These are phyloP conservation scores for Microdochium nivale DNA, from an alignment of 2,329 filamentous ascomycete genomes.

Conservation along the genomic window DNA sequence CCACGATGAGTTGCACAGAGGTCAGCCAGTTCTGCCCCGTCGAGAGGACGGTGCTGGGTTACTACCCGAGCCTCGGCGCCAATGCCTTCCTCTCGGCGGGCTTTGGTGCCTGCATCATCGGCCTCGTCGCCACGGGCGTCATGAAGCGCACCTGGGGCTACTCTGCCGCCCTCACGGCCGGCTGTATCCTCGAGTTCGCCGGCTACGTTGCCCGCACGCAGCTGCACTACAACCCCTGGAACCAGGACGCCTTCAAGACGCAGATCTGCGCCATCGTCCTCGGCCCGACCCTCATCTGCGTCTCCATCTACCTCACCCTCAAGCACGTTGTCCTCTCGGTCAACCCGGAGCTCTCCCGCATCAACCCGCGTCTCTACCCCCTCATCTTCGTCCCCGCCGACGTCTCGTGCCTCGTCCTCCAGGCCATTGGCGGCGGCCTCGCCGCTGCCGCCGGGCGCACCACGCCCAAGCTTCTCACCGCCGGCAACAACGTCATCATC, in stretches of 20 bases:
- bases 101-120: conserved; percentile 36
- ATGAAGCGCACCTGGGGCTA: conserved; percentile 48
- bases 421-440: conserved; percentile 48
- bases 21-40: conserved; percentile 40
- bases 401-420: conserved; percentile 47
- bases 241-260: conserved; percentile 43
- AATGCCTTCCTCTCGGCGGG: conserved; percentile 44
- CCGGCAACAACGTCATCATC: conserved; percentile 43
- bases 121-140: conserved; percentile 32
- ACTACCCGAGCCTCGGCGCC: conserved; percentile 46
- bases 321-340: conserved; percentile 47
- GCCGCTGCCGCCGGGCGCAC: conserved; percentile 37
- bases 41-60: conserved; percentile 42
- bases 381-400: conserved; percentile 52
- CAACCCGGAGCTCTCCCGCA: conserved; percentile 38
- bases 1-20: conserved; percentile 19
- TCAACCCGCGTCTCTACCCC: conserved; percentile 43
- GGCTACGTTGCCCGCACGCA: conserved; percentile 45
- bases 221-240: conserved; percentile 45
- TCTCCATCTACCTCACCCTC: conserved; percentile 55
- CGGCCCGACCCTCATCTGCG: conserved; percentile 51
- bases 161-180: conserved; percentile 36
- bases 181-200: conserved; percentile 42
- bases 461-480: conserved; percentile 28
- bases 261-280: conserved; percentile 53